Evolutionary conservation across 1,284 basidiomycete species (phyloP).

Genomic region (Neolentinus lepideus): DNA sequence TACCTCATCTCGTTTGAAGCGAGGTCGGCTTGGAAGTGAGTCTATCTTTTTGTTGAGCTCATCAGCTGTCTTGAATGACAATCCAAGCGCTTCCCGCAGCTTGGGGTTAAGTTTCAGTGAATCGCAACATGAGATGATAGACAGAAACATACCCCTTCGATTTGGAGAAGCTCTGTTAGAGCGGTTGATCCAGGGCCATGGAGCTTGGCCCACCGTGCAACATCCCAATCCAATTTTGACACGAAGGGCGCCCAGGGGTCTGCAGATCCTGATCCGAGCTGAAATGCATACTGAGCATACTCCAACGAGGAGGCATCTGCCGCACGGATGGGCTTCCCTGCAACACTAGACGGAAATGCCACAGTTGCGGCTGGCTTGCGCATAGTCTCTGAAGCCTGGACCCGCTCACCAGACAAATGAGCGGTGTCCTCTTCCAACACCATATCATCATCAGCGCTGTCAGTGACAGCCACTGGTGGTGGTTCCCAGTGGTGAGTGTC

Average conservation of each 20-base stretch:
- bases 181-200: slow-evolving; percentile 15
- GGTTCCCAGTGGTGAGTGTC: not conserved
- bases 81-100: too few relatives aligned
- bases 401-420: not conserved
- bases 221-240: slow-evolving; percentile 13
- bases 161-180: slow-evolving; percentile 12
- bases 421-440: not conserved
- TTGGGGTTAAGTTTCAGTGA: too few relatives aligned
- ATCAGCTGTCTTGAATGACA: too few relatives aligned
- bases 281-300: not conserved
- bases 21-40: too few relatives aligned
- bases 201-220: slow-evolving; percentile 15
- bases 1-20: too few relatives aligned
- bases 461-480: not conserved
- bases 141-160: slow-evolving; percentile 11
- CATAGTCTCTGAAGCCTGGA: too few relatives aligned
- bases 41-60: too few relatives aligned
- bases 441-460: not conserved
- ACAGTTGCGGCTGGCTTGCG: not conserved
- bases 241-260: slow-evolving; percentile 13
- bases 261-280: not conserved
- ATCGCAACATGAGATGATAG: too few relatives aligned
- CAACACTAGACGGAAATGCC: not conserved
- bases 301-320: not conserved
- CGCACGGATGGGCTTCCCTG: not conserved